Conservation (phyloP, 2,329 filamentous ascomycete genomes). For the Fusarium odoratissimum region DNA sequence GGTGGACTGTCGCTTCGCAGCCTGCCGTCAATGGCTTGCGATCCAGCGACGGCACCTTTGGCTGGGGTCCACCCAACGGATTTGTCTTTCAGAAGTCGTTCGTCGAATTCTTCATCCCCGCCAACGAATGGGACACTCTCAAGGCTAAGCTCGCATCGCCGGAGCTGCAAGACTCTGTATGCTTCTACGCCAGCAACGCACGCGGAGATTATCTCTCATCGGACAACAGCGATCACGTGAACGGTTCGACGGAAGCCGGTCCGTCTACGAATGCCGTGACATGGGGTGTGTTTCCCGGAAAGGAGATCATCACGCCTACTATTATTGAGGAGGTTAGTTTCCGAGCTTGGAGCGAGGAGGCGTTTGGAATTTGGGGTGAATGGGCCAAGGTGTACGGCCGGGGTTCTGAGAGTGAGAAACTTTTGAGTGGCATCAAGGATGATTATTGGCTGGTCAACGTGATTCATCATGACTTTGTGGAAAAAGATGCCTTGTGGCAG, state of each 20-base stretch:
- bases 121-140: slow-evolving; percentile 76
- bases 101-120: slow-evolving; percentile 92
- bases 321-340: slow-evolving; percentile 98
- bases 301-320: slow-evolving; percentile 95
- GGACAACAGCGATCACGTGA: slow-evolving; percentile 58
- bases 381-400: slow-evolving; percentile 91
- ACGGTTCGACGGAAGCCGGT: slow-evolving; percentile 47
- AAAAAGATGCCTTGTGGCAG: slow-evolving; percentile 78
- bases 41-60: slow-evolving; percentile 82
- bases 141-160: slow-evolving; percentile 69
- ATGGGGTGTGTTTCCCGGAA: slow-evolving; percentile 94
- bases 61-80: slow-evolving; percentile 92
- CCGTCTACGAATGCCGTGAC: slow-evolving; percentile 90
- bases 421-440: slow-evolving; percentile 74
- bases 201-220: slow-evolving; percentile 82
- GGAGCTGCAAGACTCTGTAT: slow-evolving; percentile 74
- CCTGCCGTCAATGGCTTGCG: slow-evolving; percentile 89
- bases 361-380: slow-evolving; percentile 94
- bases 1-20: slow-evolving; percentile 97
- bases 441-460: slow-evolving; percentile 92
- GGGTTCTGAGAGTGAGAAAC: slow-evolving; percentile 74
- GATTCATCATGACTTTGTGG: slow-evolving; percentile 82
- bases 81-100: slow-evolving; percentile 99
- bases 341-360: slow-evolving; percentile 93
- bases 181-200: slow-evolving; percentile 88